A percentile compares a stretch with the other conserved stretches of the same genome.
These are phyloP conservation scores for Paracoccidioides brasiliensis DNA, from an alignment of 2,329 filamentous ascomycete species.

Conservation along the genomic window DNA sequence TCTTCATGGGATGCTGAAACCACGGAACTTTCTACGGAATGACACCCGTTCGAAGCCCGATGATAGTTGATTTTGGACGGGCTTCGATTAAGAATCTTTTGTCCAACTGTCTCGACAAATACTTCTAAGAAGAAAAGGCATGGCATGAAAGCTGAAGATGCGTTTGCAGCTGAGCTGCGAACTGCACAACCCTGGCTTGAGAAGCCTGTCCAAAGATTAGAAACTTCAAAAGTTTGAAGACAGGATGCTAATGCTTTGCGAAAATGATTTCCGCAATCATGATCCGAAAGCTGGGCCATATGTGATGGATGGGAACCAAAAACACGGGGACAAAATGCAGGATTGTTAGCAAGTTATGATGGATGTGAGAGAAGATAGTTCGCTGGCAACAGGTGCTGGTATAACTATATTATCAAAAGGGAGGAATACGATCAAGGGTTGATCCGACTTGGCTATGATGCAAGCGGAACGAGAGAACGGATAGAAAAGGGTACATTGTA, in stretches of 20 bases:
- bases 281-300: no score
- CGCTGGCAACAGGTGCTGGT: no score
- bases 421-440: no score
- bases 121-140: neutral
- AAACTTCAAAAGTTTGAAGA: neutral
- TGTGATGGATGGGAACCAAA: no score
- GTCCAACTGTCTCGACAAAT: neutral
- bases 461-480: no score
- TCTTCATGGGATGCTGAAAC: conserved; percentile 4
- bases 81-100: neutral
- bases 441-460: no score
- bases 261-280: no score
- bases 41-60: neutral
- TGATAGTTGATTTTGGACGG: conserved; percentile 2
- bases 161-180: neutral
- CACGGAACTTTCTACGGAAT: conserved; percentile 3
- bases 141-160: neutral
- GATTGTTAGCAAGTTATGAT: no score
- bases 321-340: neutral
- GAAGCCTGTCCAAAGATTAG: neutral
- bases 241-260: no score
- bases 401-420: no score
- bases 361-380: no score
- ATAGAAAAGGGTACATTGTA: no score
- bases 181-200: neutral